Conservation (phyloP, 1,284 basidiomycete species). For the Termitomyces sp. region DNA sequence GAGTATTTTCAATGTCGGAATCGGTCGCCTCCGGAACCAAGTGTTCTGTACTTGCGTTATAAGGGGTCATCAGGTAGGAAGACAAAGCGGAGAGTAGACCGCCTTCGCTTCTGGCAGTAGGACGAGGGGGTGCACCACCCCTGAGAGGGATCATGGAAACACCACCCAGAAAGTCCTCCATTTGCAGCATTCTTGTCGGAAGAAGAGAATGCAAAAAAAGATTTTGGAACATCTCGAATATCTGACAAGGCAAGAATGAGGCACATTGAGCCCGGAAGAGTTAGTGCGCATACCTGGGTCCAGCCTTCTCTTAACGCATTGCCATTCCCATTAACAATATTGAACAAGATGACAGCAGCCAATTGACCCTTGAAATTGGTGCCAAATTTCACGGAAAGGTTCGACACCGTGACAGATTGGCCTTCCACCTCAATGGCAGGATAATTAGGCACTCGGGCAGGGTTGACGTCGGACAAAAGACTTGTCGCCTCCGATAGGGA, state of each 20-base stretch:
- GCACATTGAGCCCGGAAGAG: neutral
- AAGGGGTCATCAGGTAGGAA: constrained; percentile 96
- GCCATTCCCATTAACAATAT: constrained; percentile 97
- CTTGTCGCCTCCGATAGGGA: constrained; percentile 88
- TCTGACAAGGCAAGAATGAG: constrained; percentile 38
- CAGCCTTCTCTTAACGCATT: constrained; percentile 92
- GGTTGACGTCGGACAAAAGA: constrained; percentile 69
- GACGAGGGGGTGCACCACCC: constrained; percentile 63
- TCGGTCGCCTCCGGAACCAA: constrained; percentile 81
- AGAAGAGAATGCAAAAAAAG: constrained; percentile 92
- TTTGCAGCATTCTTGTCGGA: constrained; percentile 84
- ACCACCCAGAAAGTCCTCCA: constrained; percentile 94
- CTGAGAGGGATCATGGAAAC: constrained; percentile 86
- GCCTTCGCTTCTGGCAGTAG: constrained; percentile 71
- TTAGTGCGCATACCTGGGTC: constrained; percentile 60
- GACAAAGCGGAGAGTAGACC: constrained; percentile 93
- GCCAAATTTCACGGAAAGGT: constrained; percentile 90
- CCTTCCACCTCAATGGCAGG: constrained; percentile 93
- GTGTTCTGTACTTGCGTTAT: constrained; percentile 66
- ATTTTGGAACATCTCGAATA: constrained; percentile 98
- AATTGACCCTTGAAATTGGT: constrained; percentile 95
- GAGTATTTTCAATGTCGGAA: constrained; percentile 88
- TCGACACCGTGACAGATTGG: constrained; percentile 85
- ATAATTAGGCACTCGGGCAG: constrained; percentile 76
- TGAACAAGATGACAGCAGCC: constrained; percentile 96